Evolutionary conservation across 768 basidiomycete species (phyloP), one percentile per base, ranked within the genome.

Genomic region (Xerocomellus amylosporus): DNA sequence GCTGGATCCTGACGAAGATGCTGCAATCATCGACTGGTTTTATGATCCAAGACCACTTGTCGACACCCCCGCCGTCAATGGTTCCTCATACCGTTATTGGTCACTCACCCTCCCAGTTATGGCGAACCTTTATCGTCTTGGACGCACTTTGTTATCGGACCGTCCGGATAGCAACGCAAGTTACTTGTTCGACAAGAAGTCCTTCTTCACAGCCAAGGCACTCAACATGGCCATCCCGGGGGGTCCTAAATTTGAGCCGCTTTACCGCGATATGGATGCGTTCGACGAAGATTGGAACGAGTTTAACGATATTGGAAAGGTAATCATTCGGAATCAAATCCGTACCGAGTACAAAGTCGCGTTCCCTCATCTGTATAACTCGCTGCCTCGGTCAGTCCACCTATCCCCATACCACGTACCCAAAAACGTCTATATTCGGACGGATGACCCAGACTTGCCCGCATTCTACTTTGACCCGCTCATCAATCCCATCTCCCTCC

Each of bases 231-330:
- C 94, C 46, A 96, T 97, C 61, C 97, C 97, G 0, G 97, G 96
- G 53, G 97, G 97, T 45, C 97, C 97, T 2, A 97, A 98, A 71
- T 99, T 98, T 59, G 97, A 99, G 77, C 97, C 96, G 15, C 77
- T 99, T 26, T 93, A 93, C 72, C 84, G 96, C 46, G 97, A 99
- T 65, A 93, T 95, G 87, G 97, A 98, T 65, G 79, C 88, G 13
- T 98, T 93, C 62, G 97, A 99, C 66, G 97, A 98, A 69, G 97
- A 99, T 67, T 97, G 94, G 94, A 97, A 97, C 71, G 94, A 97
- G 71, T 99, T 99, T 66, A 99, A 99, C 69, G 97, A 99, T 68
- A 97, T 98, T 73, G 95, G 97, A 76, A 99, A 99, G 73, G 90
- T 99, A 66, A 96, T 99, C 71, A 98, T 99, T 62, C 94, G 97